phyloP scores from a whole-genome alignment of 2,329 filamentous ascomycete genomes.

The Didymella pomorum region DNA sequence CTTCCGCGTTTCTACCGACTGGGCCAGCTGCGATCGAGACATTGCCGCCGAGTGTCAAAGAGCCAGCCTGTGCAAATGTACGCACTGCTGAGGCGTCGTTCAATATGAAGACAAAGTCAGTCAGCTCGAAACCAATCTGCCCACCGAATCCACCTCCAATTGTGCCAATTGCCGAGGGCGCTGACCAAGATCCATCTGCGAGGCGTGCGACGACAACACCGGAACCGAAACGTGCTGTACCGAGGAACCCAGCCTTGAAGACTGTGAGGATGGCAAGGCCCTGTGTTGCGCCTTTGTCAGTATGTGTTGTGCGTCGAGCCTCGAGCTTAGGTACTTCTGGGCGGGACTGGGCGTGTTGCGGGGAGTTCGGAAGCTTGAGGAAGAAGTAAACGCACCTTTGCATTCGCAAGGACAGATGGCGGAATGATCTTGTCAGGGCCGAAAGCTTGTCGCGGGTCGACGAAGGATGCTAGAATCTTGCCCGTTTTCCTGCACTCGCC shows the following conservation, averaged over 20 bases:
- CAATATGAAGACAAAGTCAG: slow-evolving; percentile 97
- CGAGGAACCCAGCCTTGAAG: slow-evolving; percentile 86
- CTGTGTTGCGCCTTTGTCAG: slow-evolving; percentile 48
- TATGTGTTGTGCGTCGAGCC: not conserved
- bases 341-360: slow-evolving; percentile 14
- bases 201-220: slow-evolving; percentile 83
- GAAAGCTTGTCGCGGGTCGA: slow-evolving; percentile 92
- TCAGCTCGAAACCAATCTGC: slow-evolving; percentile 86
- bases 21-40: slow-evolving; percentile 95
- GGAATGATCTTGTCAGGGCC: slow-evolving; percentile 98
- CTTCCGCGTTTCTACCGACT: slow-evolving; percentile 92
- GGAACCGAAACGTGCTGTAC: slow-evolving; percentile 81
- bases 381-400: slow-evolving; percentile 69
- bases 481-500: slow-evolving; percentile 97
- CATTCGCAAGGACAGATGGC: slow-evolving; percentile 84
- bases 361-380: slow-evolving; percentile 13
- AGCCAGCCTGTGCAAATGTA: slow-evolving; percentile 91
- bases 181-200: slow-evolving; percentile 80
- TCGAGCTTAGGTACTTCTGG: slow-evolving; percentile 10
- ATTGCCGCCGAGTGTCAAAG: slow-evolving; percentile 92
- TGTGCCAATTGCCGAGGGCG: slow-evolving; percentile 81
- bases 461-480: slow-evolving; percentile 93
- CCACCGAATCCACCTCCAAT: slow-evolving; percentile 84
- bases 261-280: slow-evolving; percentile 87
- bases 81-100: slow-evolving; percentile 90